Evolutionary conservation across 768 basidiomycete genomes (phyloP).

Genomic region (Leucocoprinus birnbaumii): DNA sequence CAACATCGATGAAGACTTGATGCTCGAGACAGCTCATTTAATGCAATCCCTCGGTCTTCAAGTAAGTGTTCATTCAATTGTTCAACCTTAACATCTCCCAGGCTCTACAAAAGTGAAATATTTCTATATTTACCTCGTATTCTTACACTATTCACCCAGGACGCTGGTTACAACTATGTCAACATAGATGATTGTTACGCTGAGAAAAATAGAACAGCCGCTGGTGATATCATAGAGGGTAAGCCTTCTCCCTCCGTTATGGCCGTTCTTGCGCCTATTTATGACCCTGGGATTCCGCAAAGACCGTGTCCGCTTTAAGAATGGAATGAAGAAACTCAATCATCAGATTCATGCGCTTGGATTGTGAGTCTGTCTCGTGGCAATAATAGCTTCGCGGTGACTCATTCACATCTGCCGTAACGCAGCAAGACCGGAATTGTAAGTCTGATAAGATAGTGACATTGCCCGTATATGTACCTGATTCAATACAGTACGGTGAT

Average conservation of each 20-base stretch:
- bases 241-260: background rate
- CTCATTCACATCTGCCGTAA: conserved; percentile 12
- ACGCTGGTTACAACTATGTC: conserved; percentile 55
- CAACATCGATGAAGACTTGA: conserved; percentile 52
- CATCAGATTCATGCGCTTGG: conserved; percentile 53
- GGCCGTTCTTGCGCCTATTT: background rate
- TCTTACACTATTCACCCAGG: conserved; percentile 27
- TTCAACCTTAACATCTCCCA: too few relatives aligned
- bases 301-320: conserved; percentile 49
- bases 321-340: conserved; percentile 56
- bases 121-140: too few relatives aligned
- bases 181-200: conserved; percentile 69
- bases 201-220: conserved; percentile 46
- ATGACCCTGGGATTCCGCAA: conserved; percentile 19
- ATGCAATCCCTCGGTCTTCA: conserved; percentile 53
- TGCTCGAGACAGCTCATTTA: conserved; percentile 44
- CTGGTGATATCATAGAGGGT: conserved; percentile 58
- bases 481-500: conserved; percentile 50
- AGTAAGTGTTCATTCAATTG: conserved; percentile 30
- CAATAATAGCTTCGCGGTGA: conserved; percentile 1
- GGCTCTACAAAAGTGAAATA: too few relatives aligned
- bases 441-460: conserved; percentile 17
- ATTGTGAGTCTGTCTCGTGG: conserved; percentile 56
- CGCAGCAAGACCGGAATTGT: conserved; percentile 61
- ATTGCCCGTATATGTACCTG: background rate